Evolutionary conservation across 176 grass and related monocot species (phyloP).

Genomic region (Avena insularis): DNA sequence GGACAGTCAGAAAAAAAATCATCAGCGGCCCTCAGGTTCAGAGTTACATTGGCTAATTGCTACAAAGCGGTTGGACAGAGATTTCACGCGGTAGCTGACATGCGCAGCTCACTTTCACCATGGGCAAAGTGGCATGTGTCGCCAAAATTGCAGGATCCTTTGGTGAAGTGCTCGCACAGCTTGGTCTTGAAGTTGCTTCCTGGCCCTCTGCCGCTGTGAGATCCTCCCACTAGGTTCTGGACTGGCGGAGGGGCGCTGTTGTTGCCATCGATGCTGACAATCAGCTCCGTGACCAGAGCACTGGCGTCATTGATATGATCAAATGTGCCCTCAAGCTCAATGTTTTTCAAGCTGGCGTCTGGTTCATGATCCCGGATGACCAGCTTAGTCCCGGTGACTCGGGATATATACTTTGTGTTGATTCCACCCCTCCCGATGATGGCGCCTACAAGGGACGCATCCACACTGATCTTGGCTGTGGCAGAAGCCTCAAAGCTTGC

Average conservation of each 20-base stretch:
- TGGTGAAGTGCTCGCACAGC: constrained; percentile 80
- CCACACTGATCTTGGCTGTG: constrained; percentile 84
- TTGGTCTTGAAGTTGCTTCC: constrained; percentile 87
- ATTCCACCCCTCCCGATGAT: constrained; percentile 83
- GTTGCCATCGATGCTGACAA: constrained; percentile 58
- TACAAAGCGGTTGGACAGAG: constrained; percentile 21
- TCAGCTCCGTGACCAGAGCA: constrained; percentile 79
- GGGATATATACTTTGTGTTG: constrained; percentile 85
- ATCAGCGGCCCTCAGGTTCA: background rate
- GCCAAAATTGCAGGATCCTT: constrained; percentile 71
- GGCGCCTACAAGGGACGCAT: constrained; percentile 70
- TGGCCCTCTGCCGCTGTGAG: constrained; percentile 6
- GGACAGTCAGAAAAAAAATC: constrained; percentile 31
- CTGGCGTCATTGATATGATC: constrained; percentile 91
- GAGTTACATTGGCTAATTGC: constrained; percentile 28
- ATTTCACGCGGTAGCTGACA: constrained; percentile 41
- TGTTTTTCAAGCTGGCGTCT: constrained; percentile 73
- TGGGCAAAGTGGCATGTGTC: constrained; percentile 86
- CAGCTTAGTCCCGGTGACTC: constrained; percentile 66
- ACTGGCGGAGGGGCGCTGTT: background rate
- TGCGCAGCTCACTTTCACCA: constrained; percentile 61
- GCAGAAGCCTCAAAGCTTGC: constrained; percentile 76
- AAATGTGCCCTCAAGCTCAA: constrained; percentile 85
- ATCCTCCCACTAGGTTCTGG: constrained; percentile 33
- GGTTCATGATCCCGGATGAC: constrained; percentile 80